Evolutionary conservation across 1,284 basidiomycete species (phyloP), one percentile per base, ranked within the genome.

Genomic region (Boletus albobrunnescens): DNA sequence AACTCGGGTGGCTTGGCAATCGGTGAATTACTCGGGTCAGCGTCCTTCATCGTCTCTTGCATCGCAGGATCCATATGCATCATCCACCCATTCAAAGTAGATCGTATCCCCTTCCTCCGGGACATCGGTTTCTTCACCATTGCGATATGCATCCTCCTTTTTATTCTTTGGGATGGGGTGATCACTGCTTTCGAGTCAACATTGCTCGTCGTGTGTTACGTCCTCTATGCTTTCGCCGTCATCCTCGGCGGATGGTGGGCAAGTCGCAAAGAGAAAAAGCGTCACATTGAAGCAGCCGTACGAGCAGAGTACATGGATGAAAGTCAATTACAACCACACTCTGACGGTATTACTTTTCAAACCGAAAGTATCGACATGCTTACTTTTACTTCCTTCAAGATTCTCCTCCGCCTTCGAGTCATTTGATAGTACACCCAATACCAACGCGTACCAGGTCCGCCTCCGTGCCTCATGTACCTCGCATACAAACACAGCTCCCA

Each of bases 31-130:
- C 75, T 99, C 19, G 95, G 95, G 13, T 95, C 95, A 1, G 94
- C 95, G 1, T 82, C 91, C 2, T 99, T 98, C 71, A 95, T 98
- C 65, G 85, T 94, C 17, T 92, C 91, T 3, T 93, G 94, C 60
- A 94, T 99, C 32, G 94, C 91, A 3, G 95, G 95, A 6, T 89
- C 88, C 14, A 96, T 99, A 83, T 94, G 93, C 61, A 85, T 99
- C 64, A 91, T 98, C 64, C 86, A 86, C 51, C 93, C 94, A 0
- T 99, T 99, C 71, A 78, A 81, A 53, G 92, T 98, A 14, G 77
- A 86, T 26, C 79, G 76, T 0, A 74, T 76, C 31, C 84, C 91
- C 0, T 98, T 99, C 69, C 70, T 96, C 13, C 84, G 96, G 28
- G 96, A 99, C 65, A 88, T 94, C 24, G 84, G 89, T 16, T 98